These are phyloP conservation scores for Coemansia asiatica DNA, from an alignment of 192 early-diverging fungal genomes.

Conservation along the genomic window DNA sequence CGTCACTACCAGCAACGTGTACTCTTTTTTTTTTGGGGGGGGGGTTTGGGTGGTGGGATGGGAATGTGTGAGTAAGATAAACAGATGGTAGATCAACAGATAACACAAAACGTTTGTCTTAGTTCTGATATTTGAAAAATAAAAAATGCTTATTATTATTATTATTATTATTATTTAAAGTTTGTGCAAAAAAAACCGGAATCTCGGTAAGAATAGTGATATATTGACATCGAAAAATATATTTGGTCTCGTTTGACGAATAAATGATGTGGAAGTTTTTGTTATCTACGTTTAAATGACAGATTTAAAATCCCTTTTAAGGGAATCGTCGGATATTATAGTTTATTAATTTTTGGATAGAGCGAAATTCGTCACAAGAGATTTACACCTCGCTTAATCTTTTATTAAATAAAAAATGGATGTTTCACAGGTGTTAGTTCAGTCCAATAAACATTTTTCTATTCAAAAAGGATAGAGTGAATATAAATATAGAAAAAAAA, in stretches of 20 bases:
- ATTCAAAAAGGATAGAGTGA: neutral
- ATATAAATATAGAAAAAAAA: neutral
- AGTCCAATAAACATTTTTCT: neutral
- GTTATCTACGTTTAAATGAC: slow-evolving; percentile 3
- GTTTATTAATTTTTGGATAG: neutral
- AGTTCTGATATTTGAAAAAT: too few species aligned
- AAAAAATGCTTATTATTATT: too few species aligned
- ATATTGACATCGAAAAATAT: too few species aligned
- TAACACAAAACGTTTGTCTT: neutral
- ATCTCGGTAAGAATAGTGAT: too few species aligned
- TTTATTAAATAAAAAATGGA: neutral
- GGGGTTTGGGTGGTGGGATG: neutral
- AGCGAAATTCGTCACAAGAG: neutral
- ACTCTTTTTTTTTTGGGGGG: neutral
- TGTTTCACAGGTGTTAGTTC: neutral
- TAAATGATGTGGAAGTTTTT: too few species aligned
- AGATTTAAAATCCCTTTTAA: neutral
- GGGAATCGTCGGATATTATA: neutral
- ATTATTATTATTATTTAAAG: too few species aligned
- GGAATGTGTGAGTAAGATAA: neutral
- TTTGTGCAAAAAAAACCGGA: too few species aligned
- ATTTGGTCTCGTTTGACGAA: too few species aligned
- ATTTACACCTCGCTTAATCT: neutral
- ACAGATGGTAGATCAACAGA: neutral
- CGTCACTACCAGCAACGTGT: neutral